phyloP scores from a whole-genome alignment of 768 basidiomycete species.

The Leccinum variicolor region DNA sequence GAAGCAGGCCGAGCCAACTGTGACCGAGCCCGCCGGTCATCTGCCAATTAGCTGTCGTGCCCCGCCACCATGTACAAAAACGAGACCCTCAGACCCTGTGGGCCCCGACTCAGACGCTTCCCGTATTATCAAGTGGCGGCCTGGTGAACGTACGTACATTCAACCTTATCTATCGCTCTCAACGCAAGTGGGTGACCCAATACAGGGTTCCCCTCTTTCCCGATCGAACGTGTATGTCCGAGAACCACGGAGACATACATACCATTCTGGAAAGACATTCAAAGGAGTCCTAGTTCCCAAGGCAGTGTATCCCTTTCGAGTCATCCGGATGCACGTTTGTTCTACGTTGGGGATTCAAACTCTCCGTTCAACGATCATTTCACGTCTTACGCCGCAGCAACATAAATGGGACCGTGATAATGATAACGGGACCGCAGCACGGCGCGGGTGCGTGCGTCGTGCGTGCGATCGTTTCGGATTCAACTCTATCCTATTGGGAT shows the following conservation, averaged over 20 bases:
- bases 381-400: neutral
- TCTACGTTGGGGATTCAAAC: neutral
- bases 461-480: neutral
- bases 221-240: conserved; percentile 4
- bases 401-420: neutral
- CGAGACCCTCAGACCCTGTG: neutral
- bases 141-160: neutral
- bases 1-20: neutral
- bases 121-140: neutral
- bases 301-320: neutral
- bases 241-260: neutral
- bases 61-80: neutral
- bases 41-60: neutral
- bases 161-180: neutral
- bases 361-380: neutral
- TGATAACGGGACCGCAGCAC: conserved; percentile 15
- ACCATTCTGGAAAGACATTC: neutral
- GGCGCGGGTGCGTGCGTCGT: neutral
- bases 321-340: neutral
- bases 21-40: neutral
- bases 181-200: neutral
- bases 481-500: neutral
- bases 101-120: neutral
- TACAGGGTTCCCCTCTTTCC: neutral
- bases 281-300: neutral